Base-by-base conservation (phyloP, 805 yeast species). In the Candida insectalens region DNA sequence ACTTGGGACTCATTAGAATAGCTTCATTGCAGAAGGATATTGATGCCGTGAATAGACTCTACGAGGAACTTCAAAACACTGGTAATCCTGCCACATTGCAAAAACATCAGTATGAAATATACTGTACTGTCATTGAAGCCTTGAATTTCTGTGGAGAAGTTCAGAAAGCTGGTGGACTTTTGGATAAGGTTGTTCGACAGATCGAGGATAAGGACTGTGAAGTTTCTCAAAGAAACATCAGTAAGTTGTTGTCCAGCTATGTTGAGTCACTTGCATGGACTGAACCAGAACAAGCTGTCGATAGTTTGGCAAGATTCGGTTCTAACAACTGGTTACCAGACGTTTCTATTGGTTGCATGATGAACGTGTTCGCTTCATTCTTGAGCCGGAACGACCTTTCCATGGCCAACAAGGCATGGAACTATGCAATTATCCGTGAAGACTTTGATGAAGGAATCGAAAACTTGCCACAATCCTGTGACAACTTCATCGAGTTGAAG, bases 131-230 rank as follows among this genome's bases (percentile, higher is more conserved):
- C 37, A 61, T 79, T 23, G 65, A 73, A 22, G 63, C 77, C 2
- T 57, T 80, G 34, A 62, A 74, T 9, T 57, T 60, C 33, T 69
- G 71, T 29, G 69, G 67, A 27, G 70, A 76, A 41, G 42, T 64
- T 25, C 58, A 61, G 6, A 43, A 67, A 27, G 77, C 84, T 3
- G 65, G 79, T 1, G 61, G 67, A 37, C 65, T 78, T 36, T 55
- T 81, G 44, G 82, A 79, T 47, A 59, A 64, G 27, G 59, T 78
- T 5, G 50, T 79, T 27, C 43, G 60, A 0, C 32, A 42, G 8
- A 30, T 41, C 5, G 42, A 41, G n/a, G 36, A 41, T 10, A 40
- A 38, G 25, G 15, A 35, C 6, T 22, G 37, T 3, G 25, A 30
- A 17, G 40, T 41, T 17, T 25, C 35, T 8, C 42, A 37, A 21